Conservation (phyloP, 352 stramenopile genomes). For the Achlya hypogyna region DNA sequence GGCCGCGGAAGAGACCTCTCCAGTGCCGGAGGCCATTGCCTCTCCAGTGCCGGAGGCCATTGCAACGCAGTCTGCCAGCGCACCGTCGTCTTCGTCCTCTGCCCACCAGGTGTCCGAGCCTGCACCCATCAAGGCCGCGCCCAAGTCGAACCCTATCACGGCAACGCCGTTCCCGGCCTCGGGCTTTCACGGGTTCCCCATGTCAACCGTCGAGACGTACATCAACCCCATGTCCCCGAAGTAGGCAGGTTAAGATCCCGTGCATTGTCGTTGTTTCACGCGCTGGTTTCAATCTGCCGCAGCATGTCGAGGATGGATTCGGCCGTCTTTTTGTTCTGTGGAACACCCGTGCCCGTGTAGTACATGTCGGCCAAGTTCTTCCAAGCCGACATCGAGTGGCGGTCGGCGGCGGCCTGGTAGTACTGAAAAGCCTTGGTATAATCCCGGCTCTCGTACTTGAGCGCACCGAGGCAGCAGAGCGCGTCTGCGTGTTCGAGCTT, state of each 20-base stretch:
- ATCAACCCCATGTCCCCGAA: constrained; percentile 15
- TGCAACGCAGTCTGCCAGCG: no score
- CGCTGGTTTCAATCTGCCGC: constrained; percentile 39
- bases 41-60: no score
- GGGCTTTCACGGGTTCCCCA: constrained; percentile 44
- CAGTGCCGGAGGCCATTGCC: no score
- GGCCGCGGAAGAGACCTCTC: no score
- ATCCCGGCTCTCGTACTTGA: constrained; percentile 75
- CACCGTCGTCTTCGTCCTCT: background rate
- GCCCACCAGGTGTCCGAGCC: background rate
- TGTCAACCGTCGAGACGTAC: constrained; percentile 49
- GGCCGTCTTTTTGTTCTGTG: constrained; percentile 66
- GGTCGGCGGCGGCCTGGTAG: constrained; percentile 78
- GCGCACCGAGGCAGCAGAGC: constrained; percentile 66
- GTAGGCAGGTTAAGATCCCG: background rate
- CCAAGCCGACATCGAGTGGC: constrained; percentile 77
- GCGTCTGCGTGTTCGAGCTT: constrained; percentile 57
- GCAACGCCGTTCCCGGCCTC: constrained; percentile 5
- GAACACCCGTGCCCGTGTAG: constrained; percentile 56
- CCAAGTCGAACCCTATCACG: background rate
- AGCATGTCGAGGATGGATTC: constrained; percentile 83
- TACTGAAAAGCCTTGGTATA: constrained; percentile 76
- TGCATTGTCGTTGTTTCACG: background rate
- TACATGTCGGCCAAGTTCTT: constrained; percentile 87
- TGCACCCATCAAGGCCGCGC: background rate